Evolutionary conservation across 2,329 filamentous ascomycete species (phyloP), one percentile per base, ranked within the genome.

Genomic region (Epichloe elymi): DNA sequence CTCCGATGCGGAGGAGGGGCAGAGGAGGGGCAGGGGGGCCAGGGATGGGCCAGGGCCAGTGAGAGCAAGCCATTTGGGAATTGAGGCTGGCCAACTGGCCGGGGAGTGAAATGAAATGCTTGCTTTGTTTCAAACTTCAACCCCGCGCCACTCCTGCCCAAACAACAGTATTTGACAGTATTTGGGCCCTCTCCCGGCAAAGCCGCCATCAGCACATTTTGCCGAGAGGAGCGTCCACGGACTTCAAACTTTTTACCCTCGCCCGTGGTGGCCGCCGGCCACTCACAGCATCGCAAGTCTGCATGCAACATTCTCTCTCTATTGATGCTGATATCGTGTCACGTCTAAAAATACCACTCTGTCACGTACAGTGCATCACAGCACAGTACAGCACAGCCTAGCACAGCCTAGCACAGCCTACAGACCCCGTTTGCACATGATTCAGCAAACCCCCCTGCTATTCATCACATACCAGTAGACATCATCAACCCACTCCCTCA

Each of bases 1-100:
- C 51, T 51, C 54, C 53, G 56, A 52, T 48, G 33, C 47, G 51
- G 14, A 36, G 45, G 19, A n/a, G 46, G 46, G 46, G 37, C 37
- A 33, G 7, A 4, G 23, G 11, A 8, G 20, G 12, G 23, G 23
- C 23, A 23, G 23, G 23, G 23, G 23, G 23, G 23, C 1, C 23
- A 26, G 23, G 2, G 6, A 26, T 26, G 2, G 23, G 15, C 2
- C 0, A 3, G 3, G 19, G 11, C 47, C 47, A 49, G 11, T 49
- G 14, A 8, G 19, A 26, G 17, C 17, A 17, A 8, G 26, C 4
- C 4, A 26, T 37, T 49, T 49, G 3, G 17, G 47, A 49, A 49
- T 37, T 30, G 3, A 2, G 15, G 11, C 39, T 26, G 30, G n/a
- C 30, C 30, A 49, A 23, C 6, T 19, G 17, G 17, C 6, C n/a